phyloP scores from a whole-genome alignment of 257 asterid genomes.

The Datura wrightii region DNA sequence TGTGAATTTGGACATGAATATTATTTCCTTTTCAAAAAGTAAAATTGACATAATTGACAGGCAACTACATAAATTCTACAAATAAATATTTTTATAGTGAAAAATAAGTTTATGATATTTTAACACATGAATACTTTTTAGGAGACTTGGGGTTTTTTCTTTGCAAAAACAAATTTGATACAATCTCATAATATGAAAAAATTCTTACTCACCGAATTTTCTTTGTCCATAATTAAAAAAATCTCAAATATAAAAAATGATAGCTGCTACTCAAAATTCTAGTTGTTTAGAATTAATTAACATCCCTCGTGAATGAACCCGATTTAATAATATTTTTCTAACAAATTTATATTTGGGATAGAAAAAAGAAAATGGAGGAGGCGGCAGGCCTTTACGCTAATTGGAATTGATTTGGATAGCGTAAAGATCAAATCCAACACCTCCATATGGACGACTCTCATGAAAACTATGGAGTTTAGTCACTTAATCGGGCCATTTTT shows the following conservation, averaged over 20 bases:
- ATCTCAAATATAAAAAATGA: not conserved
- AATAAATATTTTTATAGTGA: not conserved
- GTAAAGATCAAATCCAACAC: not conserved
- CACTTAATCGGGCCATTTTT: not conserved
- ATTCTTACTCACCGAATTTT: not conserved
- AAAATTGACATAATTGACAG: not conserved
- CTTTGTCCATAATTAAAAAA: not conserved
- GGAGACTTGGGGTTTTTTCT: not conserved
- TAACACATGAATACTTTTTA: not conserved
- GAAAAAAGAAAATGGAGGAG: not conserved
- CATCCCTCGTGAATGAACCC: not conserved
- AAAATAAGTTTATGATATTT: not conserved
- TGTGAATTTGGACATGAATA: not conserved
- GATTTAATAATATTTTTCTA: not conserved
- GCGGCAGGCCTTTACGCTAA: not conserved
- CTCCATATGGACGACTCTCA: conserved; percentile 3
- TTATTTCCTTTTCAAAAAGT: not conserved
- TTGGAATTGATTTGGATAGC: not conserved
- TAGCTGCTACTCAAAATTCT: not conserved
- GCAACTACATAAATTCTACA: not conserved
- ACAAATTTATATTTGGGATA: not conserved
- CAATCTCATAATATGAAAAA: not conserved
- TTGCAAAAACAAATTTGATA: not conserved
- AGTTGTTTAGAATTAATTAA: not conserved
- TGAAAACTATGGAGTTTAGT: not conserved